Evolutionary conservation across 2,329 filamentous ascomycete species (phyloP), one percentile per base, ranked within the genome.

Genomic region (Penicillium sp.): DNA sequence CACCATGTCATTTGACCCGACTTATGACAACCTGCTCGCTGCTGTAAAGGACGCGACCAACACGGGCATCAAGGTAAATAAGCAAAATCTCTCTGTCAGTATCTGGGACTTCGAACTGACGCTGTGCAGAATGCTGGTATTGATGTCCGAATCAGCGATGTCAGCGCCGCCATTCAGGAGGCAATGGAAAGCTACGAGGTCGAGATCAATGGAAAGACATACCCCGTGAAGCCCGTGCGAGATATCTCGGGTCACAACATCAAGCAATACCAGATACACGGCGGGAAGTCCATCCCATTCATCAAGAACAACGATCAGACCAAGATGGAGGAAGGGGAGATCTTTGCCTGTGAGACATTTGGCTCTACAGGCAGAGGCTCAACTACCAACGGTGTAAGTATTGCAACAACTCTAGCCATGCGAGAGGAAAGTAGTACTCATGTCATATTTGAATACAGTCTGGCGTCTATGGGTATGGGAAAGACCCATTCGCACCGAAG

Each of bases 1-100:
- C 72, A 93, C 90, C 10, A 82, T 93, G 76, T 83, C 89, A 0
- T 93, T 91, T 71, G 88, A 93, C 69, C 86, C 84, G 25, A 84
- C 83, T 64, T 93, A 91, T 75, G 89, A 93, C 74, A 88, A 88
- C 70, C 81, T 94, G 31, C 83, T 94, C 38, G 82, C 84, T 47
- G 88, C 90, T 3, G 90, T 92, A 4, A 73, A 68, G 50, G 71
- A 72, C 58, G 89, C 90, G 14, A 93, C 90, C 58, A 90, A 92
- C 76, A 79, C 80, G 51, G 82, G 78, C 8, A 67, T 84, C 60
- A 77, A 71, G 73, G 78, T 79, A 68, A 58, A 55, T 15, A 12
- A 38, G n/a, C 49, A 1, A 7, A 14, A 2, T 1, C 15, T 17
- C 22, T 22, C 22, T 22, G 1, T 6, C 15, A 1, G 28, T 11